A percentile compares a stretch with the other conserved stretches of the same genome.
Evolutionary conservation across 768 basidiomycete species (phyloP).

Genomic region (Mycena pura): DNA sequence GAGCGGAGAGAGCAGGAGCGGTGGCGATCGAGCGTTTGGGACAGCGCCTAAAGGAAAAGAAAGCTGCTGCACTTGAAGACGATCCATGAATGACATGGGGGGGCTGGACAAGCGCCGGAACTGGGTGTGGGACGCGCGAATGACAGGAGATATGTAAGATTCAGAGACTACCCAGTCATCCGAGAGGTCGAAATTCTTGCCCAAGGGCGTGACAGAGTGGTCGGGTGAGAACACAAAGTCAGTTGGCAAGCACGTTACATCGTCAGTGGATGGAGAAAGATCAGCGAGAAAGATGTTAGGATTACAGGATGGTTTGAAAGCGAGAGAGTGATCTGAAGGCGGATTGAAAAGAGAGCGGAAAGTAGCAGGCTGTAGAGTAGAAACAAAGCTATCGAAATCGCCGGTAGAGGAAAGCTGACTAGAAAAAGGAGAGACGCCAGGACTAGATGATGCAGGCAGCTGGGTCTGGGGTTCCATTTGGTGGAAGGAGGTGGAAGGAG

Average conservation of each 20-base stretch:
- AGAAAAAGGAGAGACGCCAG: too few relatives aligned
- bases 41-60: background rate
- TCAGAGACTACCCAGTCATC: slow-evolving; percentile 19
- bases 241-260: slow-evolving; percentile 1
- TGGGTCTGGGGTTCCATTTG: too few relatives aligned
- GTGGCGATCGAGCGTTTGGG: background rate
- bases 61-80: background rate
- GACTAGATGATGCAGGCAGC: too few relatives aligned
- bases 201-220: slow-evolving; percentile 7
- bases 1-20: slow-evolving; percentile 16
- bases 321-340: background rate
- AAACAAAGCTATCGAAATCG: too few relatives aligned
- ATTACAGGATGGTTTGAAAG: background rate
- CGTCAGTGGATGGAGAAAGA: background rate
- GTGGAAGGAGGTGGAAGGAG: too few relatives aligned
- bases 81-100: slow-evolving; percentile 19
- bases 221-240: slow-evolving; percentile 1
- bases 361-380: too few relatives aligned
- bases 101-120: slow-evolving; percentile 5
- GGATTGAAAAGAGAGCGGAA: background rate
- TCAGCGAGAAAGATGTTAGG: background rate
- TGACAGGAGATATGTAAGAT: slow-evolving; percentile 18
- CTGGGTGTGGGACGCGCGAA: background rate
- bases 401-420: too few relatives aligned
- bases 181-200: slow-evolving; percentile 13